Conservation (phyloP, 1,139 yeast genomes). For the Saccharomycopsis hybrid region DNA sequence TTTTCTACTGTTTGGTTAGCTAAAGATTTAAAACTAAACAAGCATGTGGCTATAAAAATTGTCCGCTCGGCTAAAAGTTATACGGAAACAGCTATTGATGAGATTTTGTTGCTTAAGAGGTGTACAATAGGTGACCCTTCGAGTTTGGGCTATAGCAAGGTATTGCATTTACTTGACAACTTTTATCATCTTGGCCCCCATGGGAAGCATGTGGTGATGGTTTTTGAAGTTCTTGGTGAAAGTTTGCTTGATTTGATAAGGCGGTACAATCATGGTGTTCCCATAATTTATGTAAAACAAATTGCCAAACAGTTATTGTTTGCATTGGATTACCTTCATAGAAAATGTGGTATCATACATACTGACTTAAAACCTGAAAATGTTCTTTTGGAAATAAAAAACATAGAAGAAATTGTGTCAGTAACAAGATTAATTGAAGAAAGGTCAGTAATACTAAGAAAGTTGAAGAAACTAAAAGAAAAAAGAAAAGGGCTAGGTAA, state of each 20-base stretch:
- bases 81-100: constrained; percentile 84
- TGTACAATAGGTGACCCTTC: constrained; percentile 32
- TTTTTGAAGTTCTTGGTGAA: constrained; percentile 74
- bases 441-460: constrained; percentile 5
- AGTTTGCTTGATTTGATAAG: constrained; percentile 60
- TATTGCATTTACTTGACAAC: constrained; percentile 58
- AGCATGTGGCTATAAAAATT: constrained; percentile 78
- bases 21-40: constrained; percentile 44
- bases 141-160: constrained; percentile 62
- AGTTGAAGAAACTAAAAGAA: constrained; percentile 5
- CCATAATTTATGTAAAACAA: constrained; percentile 66
- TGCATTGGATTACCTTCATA: constrained; percentile 74
- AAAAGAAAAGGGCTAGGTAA: background rate
- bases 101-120: constrained; percentile 55
- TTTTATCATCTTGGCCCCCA: constrained; percentile 67
- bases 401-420: constrained; percentile 62
- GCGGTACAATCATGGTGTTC: constrained; percentile 56
- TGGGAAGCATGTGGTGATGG: constrained; percentile 75
- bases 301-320: constrained; percentile 71
- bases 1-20: constrained; percentile 89
- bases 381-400: constrained; percentile 72
- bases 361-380: constrained; percentile 90
- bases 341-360: constrained; percentile 85
- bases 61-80: constrained; percentile 65
- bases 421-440: constrained; percentile 46